Evolutionary conservation across 2,329 filamentous ascomycete genomes (phyloP).

Genomic region (Furcasterigmium furcatum): DNA sequence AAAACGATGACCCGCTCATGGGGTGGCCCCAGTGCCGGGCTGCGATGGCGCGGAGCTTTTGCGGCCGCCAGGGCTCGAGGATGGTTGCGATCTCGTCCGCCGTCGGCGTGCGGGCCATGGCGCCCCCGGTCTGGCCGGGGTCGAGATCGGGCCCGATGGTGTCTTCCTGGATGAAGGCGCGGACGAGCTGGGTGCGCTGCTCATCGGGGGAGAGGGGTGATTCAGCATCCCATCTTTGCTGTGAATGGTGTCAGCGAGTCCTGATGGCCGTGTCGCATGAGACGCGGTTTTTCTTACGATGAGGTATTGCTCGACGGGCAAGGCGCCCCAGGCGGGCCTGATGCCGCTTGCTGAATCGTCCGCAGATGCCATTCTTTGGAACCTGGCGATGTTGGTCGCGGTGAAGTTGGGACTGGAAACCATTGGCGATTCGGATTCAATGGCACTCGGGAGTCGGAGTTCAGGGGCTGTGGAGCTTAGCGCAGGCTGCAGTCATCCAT

Average conservation of each 20-base stretch:
- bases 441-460: too few species aligned
- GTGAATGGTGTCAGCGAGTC: background rate
- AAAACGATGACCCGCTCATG: background rate
- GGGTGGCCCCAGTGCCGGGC: background rate
- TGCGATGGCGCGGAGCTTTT: background rate
- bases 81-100: background rate
- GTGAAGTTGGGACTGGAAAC: too few species aligned
- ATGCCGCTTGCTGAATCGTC: background rate
- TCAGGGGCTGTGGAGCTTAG: too few species aligned
- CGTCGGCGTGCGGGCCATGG: background rate
- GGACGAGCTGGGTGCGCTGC: background rate
- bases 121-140: background rate
- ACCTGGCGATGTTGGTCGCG: too few species aligned
- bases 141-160: background rate
- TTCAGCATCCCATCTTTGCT: background rate
- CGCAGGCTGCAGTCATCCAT: too few species aligned
- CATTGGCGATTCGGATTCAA: too few species aligned
- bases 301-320: background rate
- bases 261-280: too few species aligned
- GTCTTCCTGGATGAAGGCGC: background rate
- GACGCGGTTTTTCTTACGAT: too few species aligned
- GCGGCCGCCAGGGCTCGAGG: background rate
- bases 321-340: background rate
- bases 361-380: too few species aligned
- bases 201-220: background rate